phyloP scores from a whole-genome alignment of 1,284 basidiomycete genomes.

The Austroboletus niveus region DNA sequence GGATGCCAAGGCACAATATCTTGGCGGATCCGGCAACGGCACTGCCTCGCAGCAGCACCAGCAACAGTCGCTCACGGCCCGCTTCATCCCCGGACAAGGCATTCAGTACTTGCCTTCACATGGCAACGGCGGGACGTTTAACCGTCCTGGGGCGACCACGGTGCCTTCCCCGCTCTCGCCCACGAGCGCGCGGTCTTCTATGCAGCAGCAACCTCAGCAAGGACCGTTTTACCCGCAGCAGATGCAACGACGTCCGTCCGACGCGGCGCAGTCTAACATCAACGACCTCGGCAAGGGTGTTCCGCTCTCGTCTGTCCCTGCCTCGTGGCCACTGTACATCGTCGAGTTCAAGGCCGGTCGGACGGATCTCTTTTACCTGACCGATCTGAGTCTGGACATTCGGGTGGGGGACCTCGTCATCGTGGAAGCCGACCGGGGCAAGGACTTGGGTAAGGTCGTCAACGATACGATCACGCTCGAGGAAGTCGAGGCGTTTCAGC shows the following conservation, averaged over 20 bases:
- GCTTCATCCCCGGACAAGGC: slow-evolving; percentile 63
- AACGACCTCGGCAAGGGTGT: slow-evolving; percentile 87
- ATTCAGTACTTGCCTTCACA: slow-evolving; percentile 57
- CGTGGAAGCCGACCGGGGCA: slow-evolving; percentile 95
- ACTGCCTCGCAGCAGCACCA: slow-evolving; percentile 21
- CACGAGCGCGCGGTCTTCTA: slow-evolving; percentile 37
- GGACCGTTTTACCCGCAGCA: slow-evolving; percentile 32
- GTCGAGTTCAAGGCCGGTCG: slow-evolving; percentile 97
- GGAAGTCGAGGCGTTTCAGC: slow-evolving; percentile 88
- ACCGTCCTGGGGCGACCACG: slow-evolving; percentile 31
- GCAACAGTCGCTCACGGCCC: slow-evolving; percentile 44
- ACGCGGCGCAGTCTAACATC: slow-evolving; percentile 41
- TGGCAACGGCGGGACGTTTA: slow-evolving; percentile 29
- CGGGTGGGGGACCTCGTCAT: slow-evolving; percentile 89
- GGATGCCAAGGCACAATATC: slow-evolving; percentile 37
- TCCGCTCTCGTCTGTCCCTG: slow-evolving; percentile 78
- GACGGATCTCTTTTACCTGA: slow-evolving; percentile 91
- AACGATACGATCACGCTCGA: slow-evolving; percentile 89
- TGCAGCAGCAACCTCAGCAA: slow-evolving; percentile 38
- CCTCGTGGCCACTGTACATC: slow-evolving; percentile 89
- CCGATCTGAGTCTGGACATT: slow-evolving; percentile 64
- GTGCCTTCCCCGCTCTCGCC: slow-evolving; percentile 47
- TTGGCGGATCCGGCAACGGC: slow-evolving; percentile 24
- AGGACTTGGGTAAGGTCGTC: slow-evolving; percentile 87
- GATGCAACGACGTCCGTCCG: slow-evolving; percentile 51